These are phyloP conservation scores for Phytophthora megakarya DNA, from an alignment of 352 stramenopile genomes.

Conservation along the genomic window DNA sequence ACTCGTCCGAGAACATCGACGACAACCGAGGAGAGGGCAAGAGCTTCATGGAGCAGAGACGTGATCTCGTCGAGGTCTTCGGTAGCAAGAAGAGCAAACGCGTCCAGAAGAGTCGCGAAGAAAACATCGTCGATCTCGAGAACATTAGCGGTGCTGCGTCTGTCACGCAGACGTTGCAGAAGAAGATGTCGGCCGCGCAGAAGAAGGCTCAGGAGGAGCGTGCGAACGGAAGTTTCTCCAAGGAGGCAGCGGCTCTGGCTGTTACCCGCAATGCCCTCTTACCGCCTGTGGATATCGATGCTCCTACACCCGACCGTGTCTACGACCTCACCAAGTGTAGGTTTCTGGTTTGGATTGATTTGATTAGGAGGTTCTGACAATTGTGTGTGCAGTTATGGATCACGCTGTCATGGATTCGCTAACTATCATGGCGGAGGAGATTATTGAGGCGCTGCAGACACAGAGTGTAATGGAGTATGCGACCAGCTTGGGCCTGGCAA, in stretches of 20 bases:
- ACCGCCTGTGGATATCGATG: slow-evolving; percentile 74
- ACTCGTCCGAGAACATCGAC: slow-evolving; percentile 66
- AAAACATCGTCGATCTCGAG: slow-evolving; percentile 81
- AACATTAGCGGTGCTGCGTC: slow-evolving; percentile 77
- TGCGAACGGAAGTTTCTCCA: slow-evolving; percentile 59
- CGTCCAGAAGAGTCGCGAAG: slow-evolving; percentile 81
- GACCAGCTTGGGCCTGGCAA: slow-evolving; percentile 44
- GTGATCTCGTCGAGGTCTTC: slow-evolving; percentile 80
- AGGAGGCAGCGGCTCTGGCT: slow-evolving; percentile 55
- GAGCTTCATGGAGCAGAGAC: slow-evolving; percentile 69
- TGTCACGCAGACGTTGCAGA: slow-evolving; percentile 71
- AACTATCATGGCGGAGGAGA: slow-evolving; percentile 74
- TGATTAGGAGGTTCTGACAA: slow-evolving; percentile 6
- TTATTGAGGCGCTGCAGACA: slow-evolving; percentile 63
- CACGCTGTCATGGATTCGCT: slow-evolving; percentile 74
- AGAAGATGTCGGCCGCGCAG: slow-evolving; percentile 71
- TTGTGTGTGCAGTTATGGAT: slow-evolving; percentile 57
- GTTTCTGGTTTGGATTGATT: slow-evolving; percentile 23
- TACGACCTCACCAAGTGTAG: slow-evolving; percentile 86
- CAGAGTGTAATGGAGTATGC: slow-evolving; percentile 65
- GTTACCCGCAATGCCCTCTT: slow-evolving; percentile 69
- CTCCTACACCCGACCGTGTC: slow-evolving; percentile 72
- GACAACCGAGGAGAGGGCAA: slow-evolving; percentile 64
- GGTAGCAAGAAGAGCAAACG: slow-evolving; percentile 86
- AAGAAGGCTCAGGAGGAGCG: slow-evolving; percentile 55